Base-by-base conservation (phyloP, 495 filamentous ascomycete species). In the Mycothermus thermophilus region DNA sequence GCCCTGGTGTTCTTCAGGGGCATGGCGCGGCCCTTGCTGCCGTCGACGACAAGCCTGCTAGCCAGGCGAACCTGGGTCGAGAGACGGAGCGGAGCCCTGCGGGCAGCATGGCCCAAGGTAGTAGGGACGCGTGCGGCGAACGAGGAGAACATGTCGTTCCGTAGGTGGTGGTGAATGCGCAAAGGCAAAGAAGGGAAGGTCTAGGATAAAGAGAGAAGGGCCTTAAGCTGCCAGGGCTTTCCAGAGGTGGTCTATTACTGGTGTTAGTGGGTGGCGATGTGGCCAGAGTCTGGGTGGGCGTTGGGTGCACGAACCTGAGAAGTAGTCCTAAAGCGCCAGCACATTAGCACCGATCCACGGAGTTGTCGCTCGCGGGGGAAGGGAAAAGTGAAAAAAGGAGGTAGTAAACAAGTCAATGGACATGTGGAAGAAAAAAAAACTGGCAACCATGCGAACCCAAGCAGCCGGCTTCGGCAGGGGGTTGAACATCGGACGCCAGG, bases 241-340 rank as follows among this genome's bases (percentile, higher is more conserved):
- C 90, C 90, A 97, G 69, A 97, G 77, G 69, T 97, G 90, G 74
- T 94, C 87, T 86, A 24, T 41, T 35, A 29, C 42, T 30, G 43
- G 46, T 48, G 50, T 62, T 50, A 50, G 69, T 55, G 50, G 37
- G 29, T 48, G 47, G 63, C 57, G 58, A 64, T 69, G 61, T 60
- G 59, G 58, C 43, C 59, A 48, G 40, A 29, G 35, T 35, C 32
- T 37, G 34, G 46, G 37, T 30, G 6, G 6, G 11, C 22, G 11
- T 6, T 6, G 38, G 44, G 7, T 11, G 26, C 43, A 54, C 69
- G 50, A 62, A 84, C 80, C 82, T 80, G 84, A 93, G 69, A 93
- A 82, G 69, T 93, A 93, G 72, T 93, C 84, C 84, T 90, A 53
- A 35, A 43, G 38, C 34, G 52, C 31, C 25, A 47, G 19, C 39